phyloP scores from a whole-genome alignment of 1,139 yeast genomes.

The Taphrina wiesneri region DNA sequence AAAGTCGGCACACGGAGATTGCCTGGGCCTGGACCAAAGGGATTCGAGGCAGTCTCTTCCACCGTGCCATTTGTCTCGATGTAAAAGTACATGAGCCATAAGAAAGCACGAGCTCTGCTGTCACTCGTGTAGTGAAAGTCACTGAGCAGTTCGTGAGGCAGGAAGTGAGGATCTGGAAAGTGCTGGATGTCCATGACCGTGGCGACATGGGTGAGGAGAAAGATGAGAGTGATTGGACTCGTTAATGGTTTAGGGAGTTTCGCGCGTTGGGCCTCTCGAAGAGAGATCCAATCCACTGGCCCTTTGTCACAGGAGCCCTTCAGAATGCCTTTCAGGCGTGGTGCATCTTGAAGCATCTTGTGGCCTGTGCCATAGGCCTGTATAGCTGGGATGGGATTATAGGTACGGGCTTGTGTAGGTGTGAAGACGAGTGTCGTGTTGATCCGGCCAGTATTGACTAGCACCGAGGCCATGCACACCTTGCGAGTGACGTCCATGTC shows the following conservation, averaged over 20 bases:
- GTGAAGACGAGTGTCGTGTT: conserved; percentile 82
- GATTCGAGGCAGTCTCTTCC: conserved; percentile 59
- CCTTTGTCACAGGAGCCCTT: conserved; percentile 67
- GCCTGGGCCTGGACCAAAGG: conserved; percentile 57
- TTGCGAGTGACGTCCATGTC: conserved; percentile 55
- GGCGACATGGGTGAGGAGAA: conserved; percentile 65
- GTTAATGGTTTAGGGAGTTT: conserved; percentile 53
- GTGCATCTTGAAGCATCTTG: conserved; percentile 91
- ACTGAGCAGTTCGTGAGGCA: conserved; percentile 21
- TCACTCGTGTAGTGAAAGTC: conserved; percentile 57
- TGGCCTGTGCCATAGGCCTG: conserved; percentile 62
- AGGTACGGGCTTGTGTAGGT: conserved; percentile 84
- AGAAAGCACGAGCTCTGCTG: conserved; percentile 67
- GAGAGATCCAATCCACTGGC: conserved; percentile 55
- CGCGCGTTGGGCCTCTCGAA: conserved; percentile 43
- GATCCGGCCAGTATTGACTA: conserved; percentile 90
- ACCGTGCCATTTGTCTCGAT: conserved; percentile 67
- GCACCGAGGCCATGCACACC: conserved; percentile 72
- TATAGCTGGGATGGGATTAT: conserved; percentile 86
- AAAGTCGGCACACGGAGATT: conserved; percentile 52
- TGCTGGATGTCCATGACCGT: conserved; percentile 52
- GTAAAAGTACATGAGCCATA: conserved; percentile 82
- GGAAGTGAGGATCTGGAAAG: conserved; percentile 52
- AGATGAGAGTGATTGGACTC: conserved; percentile 70
- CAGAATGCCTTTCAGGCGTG: conserved; percentile 81